A percentile compares a stretch with the other conserved stretches of the same genome.
Conservation (phyloP, 805 yeast species). For the Yarrowia deformans region DNA sequence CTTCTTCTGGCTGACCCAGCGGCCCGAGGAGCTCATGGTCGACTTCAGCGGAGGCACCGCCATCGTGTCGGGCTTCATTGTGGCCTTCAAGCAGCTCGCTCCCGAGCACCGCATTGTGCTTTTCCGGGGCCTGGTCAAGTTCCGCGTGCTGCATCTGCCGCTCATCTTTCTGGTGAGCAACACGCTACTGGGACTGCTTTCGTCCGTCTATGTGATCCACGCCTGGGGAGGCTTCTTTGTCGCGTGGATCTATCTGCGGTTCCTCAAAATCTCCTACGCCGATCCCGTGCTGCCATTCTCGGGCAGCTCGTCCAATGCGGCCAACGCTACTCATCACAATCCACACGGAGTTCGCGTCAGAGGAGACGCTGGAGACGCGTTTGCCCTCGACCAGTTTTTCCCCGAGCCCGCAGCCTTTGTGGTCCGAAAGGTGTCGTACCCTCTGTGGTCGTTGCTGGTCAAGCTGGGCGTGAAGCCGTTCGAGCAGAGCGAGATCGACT, state of each 20-base stretch:
- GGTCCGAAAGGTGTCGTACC: conserved; percentile 24
- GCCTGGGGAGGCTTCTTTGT: conserved; percentile 60
- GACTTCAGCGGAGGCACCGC: conserved; percentile 61
- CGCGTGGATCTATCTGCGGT: conserved; percentile 80
- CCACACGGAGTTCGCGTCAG: conserved; percentile 51
- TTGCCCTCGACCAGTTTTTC: conserved; percentile 82
- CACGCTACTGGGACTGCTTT: conserved; percentile 47
- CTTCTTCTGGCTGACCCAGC: conserved; percentile 42
- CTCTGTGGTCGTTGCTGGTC: conserved; percentile 55
- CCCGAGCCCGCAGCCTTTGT: conserved; percentile 66
- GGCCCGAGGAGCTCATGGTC: conserved; percentile 43
- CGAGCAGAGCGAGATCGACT: conserved; percentile 71
- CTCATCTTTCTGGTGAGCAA: conserved; percentile 52
- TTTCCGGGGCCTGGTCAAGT: conserved; percentile 57
- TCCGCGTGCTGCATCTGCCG: conserved; percentile 54
- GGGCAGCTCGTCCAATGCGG: conserved; percentile 23
- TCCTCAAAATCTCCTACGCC: conserved; percentile 65
- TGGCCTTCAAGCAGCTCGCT: conserved; percentile 69
- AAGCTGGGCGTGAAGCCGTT: conserved; percentile 64
- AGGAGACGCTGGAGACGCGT: conserved; percentile 92
- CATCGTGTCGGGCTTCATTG: conserved; percentile 63
- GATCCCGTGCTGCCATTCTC: conserved; percentile 63
- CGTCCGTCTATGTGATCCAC: conserved; percentile 45
- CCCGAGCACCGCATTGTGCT: conserved; percentile 65
- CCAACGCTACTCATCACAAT: conserved; percentile 37